Evolutionary conservation across 2,329 filamentous ascomycete species (phyloP), one percentile per base, ranked within the genome.

Genomic region (Penicillium sumatraense): DNA sequence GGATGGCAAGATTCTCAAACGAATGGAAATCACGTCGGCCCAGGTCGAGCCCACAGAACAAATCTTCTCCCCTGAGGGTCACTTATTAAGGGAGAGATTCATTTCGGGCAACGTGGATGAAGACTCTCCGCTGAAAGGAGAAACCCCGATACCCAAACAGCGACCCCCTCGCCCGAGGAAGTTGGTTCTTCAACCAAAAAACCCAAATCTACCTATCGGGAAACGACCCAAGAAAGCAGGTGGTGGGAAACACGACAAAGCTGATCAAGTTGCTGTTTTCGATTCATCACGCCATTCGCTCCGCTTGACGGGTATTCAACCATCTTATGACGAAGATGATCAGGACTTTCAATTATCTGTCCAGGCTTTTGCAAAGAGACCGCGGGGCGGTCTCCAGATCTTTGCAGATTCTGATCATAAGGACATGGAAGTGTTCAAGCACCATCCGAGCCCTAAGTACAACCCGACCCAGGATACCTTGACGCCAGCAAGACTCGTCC

Each of bases 71-170:
- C 73, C 78, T 13, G 70, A 69, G 10, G 78, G 79, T 5, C 67
- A 65, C 11, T 57, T 81, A 35, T 70, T 73, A 47, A 78, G 75
- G 61, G 64, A 76, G 53, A 74, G 79, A 51, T 65, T 73, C 33
- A 81, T 82, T 36, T 76, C 79, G 27, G 79, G 80, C 3, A 74
- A 79, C 53, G 75, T 79, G 33, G 78, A 81, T 51, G 75, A 78
- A n/a, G 72, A 75, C 60, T 78, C 72, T 56, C 75, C 76, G 10
- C 60, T 80, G 47, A 76, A 78, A 54, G 78, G 77, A 26, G 78
- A 80, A 60, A 74, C 72, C 27, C 74, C 75, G 4, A 66, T 78
- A 45, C 74, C 73, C 9, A 78, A 73, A 56, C 63, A 64, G 26
- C 69, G 72, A 49, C 36, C 63, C 13, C 57, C 60, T 51, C 71